Evolutionary conservation across 2,329 filamentous ascomycete species (phyloP), one percentile per base, ranked within the genome.

Genomic region (Fusarium verticillioides): DNA sequence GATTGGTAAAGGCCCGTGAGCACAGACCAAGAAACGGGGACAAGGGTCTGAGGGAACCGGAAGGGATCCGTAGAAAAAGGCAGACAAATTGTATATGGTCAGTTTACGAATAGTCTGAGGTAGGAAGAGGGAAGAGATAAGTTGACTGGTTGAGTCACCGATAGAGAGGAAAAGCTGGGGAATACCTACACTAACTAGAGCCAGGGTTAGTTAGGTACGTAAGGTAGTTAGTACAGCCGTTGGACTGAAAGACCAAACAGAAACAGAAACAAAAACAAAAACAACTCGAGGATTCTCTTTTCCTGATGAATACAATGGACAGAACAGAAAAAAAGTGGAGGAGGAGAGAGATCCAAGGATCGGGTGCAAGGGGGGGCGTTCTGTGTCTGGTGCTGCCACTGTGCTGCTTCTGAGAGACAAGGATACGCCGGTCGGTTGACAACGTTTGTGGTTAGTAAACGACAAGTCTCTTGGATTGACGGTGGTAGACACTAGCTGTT

Each of bases 381-480:
- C 39, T 62, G 49, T 32, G 18, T 53, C 50, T 53, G 50, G 34
- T 39, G 34, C 50, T 52, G n/a, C 30, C 32, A 36, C 49, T 23
- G n/a, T 10, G 12, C 12, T 40, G 50, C 50, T 40, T 54, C 50
- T 54, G 23, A 49, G 56, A 61, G 43, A 40, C 70, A 66, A 60
- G 74, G 75, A 70, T 60, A 63, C 54, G 61, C 74, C 40, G 28
- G 67, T 37, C 75, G 70, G 75, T 57, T 54, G 66, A 74, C 58
- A 66, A 76, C 72, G 74, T 61, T 77, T 77, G 39, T 34, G 70
- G 75, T 59, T 75, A 77, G 75, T 74, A 75, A 73, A 49, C 40
- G 40, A 69, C 46, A 49, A 60, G 73, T 53, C 60, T 56, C 16
- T 66, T 21, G 46, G 40, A 63, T 64, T 57, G 66, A 70, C 57